Percentiles rank a stretch among this genome's conserved stretches.
Evolutionary conservation across 2,329 filamentous ascomycete genomes (phyloP).

Genomic region (Phaeoacremonium minimum): DNA sequence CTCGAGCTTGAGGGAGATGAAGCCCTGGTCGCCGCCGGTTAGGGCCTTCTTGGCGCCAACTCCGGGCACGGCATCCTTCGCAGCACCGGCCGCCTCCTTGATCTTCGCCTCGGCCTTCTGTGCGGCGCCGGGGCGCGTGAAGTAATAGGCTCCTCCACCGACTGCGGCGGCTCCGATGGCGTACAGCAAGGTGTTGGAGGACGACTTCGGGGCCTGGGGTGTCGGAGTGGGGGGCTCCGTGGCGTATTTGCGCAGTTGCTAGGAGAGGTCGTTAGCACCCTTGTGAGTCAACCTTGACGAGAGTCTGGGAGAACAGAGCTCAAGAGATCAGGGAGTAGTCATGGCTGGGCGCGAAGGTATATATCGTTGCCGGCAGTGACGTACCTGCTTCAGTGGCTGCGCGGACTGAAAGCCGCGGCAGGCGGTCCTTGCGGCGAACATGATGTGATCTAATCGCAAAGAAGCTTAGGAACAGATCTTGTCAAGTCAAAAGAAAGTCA

Average conservation of each 20-base stretch:
- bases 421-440: too few species aligned
- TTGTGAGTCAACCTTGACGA: not conserved
- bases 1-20: slow-evolving; percentile 74
- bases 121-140: slow-evolving; percentile 43
- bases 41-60: slow-evolving; percentile 49
- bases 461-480: too few species aligned
- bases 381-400: slow-evolving; percentile 63
- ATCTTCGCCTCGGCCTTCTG: slow-evolving; percentile 54
- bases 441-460: too few species aligned
- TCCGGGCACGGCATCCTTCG: slow-evolving; percentile 23
- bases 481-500: too few species aligned
- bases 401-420: slow-evolving; percentile 61
- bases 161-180: slow-evolving; percentile 57
- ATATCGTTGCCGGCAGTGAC: too few species aligned
- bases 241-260: slow-evolving; percentile 62
- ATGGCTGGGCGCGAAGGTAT: too few species aligned
- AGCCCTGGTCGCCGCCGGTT: slow-evolving; percentile 85
- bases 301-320: slow-evolving; percentile 17
- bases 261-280: slow-evolving; percentile 26
- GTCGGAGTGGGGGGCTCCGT: slow-evolving; percentile 49
- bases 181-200: slow-evolving; percentile 56
- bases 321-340: too few species aligned
- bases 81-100: slow-evolving; percentile 34
- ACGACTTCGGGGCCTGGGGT: slow-evolving; percentile 47
- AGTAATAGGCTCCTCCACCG: slow-evolving; percentile 52